Conservation (phyloP, 139 green algal species). For the Chlamydomonas sp. region DNA sequence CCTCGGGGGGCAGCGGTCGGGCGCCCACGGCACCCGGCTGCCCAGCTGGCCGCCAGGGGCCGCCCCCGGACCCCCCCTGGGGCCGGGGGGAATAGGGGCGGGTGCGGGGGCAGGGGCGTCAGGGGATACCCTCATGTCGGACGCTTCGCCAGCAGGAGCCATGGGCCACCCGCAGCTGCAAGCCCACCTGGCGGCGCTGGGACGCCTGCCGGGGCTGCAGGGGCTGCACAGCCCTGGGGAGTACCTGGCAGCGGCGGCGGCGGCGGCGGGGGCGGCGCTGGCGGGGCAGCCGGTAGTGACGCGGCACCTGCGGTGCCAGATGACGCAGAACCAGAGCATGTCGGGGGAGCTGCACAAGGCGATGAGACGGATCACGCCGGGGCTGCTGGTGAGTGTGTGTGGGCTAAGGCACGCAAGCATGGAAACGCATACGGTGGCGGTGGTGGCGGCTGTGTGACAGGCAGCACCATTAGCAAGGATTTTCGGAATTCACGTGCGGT, state of each 20-base stretch:
- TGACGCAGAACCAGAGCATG: slow-evolving; percentile 44
- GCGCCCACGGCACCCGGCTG: neutral
- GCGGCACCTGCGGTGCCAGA: slow-evolving; percentile 40
- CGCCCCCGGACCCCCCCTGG: neutral
- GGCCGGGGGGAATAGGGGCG: too few relatives aligned
- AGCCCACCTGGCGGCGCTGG: too few relatives aligned
- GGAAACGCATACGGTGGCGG: neutral
- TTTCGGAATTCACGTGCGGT: too few relatives aligned
- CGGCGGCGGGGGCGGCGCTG: neutral
- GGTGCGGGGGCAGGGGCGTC: too few relatives aligned
- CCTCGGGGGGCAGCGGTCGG: too few relatives aligned
- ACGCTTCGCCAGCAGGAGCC: too few relatives aligned
- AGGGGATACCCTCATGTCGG: too few relatives aligned
- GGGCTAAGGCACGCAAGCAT: neutral
- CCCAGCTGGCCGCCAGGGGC: slow-evolving; percentile 21
- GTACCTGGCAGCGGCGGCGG: neutral
- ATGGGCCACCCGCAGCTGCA: too few relatives aligned
- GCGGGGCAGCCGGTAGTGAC: slow-evolving; percentile 1
- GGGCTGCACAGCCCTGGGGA: neutral
- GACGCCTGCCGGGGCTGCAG: too few relatives aligned
- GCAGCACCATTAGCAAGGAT: too few relatives aligned
- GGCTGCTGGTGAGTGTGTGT: slow-evolving; percentile 12
- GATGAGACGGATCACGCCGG: slow-evolving; percentile 7
- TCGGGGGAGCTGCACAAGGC: slow-evolving; percentile 27
- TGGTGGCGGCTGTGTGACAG: neutral